Percentiles rank a stretch among this genome's conserved stretches.
Conservation (phyloP, 1,284 basidiomycete species). For the Puccinia hordei region DNA sequence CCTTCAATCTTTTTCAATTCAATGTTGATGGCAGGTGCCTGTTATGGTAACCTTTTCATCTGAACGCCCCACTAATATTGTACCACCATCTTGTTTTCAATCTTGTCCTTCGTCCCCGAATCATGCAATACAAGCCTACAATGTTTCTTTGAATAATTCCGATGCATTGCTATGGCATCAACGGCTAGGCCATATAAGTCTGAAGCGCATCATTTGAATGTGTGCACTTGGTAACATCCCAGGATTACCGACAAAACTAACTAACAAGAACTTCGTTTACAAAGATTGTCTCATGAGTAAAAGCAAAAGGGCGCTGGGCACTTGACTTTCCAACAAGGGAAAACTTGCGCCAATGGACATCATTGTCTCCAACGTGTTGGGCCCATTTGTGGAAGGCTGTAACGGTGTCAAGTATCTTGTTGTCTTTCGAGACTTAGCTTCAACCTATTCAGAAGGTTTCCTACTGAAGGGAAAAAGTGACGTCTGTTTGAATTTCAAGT, state of each 20-base stretch:
- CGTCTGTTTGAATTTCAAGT: too few relatives aligned
- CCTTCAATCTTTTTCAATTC: not conserved
- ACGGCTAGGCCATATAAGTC: conserved; percentile 18
- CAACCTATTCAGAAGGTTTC: conserved; percentile 24
- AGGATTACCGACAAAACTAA: not conserved
- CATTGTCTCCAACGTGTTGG: not conserved
- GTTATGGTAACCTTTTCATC: not conserved
- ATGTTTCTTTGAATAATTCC: not conserved
- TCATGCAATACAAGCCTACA: not conserved
- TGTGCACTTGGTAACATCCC: not conserved
- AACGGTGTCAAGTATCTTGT: not conserved
- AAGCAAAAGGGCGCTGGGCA: not conserved
- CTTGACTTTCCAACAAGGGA: not conserved
- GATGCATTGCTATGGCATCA: conserved; percentile 34
- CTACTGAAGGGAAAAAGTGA: conserved; percentile 18
- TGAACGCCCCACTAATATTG: not conserved
- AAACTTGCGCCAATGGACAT: not conserved
- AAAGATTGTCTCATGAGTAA: conserved; percentile 31
- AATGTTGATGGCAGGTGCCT: not conserved
- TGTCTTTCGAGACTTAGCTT: conserved; percentile 10
- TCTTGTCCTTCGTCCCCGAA: too few relatives aligned
- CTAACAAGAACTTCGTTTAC: conserved; percentile 25
- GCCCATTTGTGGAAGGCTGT: conserved; percentile 17
- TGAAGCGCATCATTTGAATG: conserved; percentile 13
- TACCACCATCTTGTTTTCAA: too few relatives aligned